Base-by-base conservation (phyloP, 257 asterid species). In the Datura wrightii region DNA sequence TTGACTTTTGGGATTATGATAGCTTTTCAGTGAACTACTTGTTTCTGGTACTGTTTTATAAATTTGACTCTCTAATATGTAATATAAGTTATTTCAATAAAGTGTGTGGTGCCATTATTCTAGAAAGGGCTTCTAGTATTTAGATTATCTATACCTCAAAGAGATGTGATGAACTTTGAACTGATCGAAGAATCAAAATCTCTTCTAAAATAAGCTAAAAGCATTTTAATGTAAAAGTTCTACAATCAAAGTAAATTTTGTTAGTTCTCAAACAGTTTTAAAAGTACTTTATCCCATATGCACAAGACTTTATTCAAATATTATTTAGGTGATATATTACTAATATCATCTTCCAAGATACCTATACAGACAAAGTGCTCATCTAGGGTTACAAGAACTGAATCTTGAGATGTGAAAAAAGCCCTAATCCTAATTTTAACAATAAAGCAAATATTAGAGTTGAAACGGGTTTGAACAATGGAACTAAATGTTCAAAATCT, bases 61-160 rank as follows among this genome's bases (percentile, higher is more conserved):
- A 72, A 46, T 46, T 46, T 7, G 59, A 48, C 80, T 74, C 46
- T 48, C n/a, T n/a, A n/a, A n/a, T n/a, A n/a, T n/a, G n/a, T n/a
- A n/a, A 48, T 74, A 24, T 48, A 37, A 31, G 63, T 78, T 15
- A 78, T 15, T 52, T 37, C 82, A 74, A 74, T 48, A 60, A 74
- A 48, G 42, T 2, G 44, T 24, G 42, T 31, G 46, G 31, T 78
- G 58, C 48, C 48, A 50, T 52, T 9, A 46, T 50, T 74, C 42
- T 41, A 71, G 37, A 71, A n/a, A 71, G 55, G 56, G 10, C 5
- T 52, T 24, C 60, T 52, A 52, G 36, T 69, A 3, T 41, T 67
- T 67, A 67, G 50, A 37, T 14, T 15, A 67, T 37, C 50, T 69
- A 39, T 39, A 69, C 34, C 13, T 69, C 34, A 41, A 39, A 69